These are phyloP conservation scores for Phytophthora ohioensis DNA, from an alignment of 352 stramenopile species.

Conservation along the genomic window DNA sequence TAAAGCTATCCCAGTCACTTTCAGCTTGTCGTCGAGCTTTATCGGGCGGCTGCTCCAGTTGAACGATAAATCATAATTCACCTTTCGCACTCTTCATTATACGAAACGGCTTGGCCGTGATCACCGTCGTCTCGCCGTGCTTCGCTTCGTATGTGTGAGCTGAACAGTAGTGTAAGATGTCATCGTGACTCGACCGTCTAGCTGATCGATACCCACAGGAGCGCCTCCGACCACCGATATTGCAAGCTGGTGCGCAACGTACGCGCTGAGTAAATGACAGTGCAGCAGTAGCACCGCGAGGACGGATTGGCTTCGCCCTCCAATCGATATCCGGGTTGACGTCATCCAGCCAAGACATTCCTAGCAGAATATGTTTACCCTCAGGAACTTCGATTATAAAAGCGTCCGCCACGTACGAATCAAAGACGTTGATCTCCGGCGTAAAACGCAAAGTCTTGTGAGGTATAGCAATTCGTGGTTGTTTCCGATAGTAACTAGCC, in stretches of 20 bases:
- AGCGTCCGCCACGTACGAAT: neutral
- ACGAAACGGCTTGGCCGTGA: neutral
- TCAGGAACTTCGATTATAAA: neutral
- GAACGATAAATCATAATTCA: neutral
- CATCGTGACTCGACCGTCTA: neutral
- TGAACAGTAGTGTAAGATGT: neutral
- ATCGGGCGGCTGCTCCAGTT: neutral
- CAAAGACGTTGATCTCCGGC: neutral
- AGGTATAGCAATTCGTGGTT: neutral
- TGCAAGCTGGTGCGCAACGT: neutral
- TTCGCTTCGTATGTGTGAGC: neutral
- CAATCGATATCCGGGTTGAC: neutral
- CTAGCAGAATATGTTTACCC: neutral
- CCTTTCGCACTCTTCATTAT: neutral
- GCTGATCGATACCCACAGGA: neutral
- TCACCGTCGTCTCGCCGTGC: neutral
- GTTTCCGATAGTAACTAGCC: neutral
- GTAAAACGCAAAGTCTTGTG: neutral
- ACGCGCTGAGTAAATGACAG: neutral
- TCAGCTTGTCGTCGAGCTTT: neutral
- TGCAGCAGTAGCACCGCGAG: neutral
- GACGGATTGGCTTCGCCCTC: neutral
- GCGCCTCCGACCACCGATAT: neutral
- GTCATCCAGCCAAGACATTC: neutral
- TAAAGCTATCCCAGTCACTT: neutral